A percentile compares a stretch with the other conserved stretches of the same genome.
Conservation (phyloP, 768 basidiomycete genomes). For the Mycena vulgaris region DNA sequence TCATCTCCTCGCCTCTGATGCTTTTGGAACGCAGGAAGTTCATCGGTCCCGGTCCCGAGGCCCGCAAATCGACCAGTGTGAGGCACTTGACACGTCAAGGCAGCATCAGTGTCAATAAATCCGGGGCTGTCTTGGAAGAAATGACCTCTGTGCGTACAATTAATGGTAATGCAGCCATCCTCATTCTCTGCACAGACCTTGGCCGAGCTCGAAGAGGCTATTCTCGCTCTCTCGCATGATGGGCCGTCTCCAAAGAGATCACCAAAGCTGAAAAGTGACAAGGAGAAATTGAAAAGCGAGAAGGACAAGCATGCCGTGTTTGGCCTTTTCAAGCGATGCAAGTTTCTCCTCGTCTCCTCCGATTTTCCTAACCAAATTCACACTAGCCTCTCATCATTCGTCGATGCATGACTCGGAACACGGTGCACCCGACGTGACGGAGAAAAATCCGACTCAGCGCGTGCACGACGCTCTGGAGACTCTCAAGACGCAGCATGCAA, state of each 20-base stretch:
- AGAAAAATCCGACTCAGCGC: slow-evolving; percentile 50
- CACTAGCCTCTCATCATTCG: slow-evolving; percentile 45
- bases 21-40: slow-evolving; percentile 68
- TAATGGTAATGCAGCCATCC: slow-evolving; percentile 11
- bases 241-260: slow-evolving; percentile 53
- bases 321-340: slow-evolving; percentile 76
- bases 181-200: slow-evolving; percentile 62
- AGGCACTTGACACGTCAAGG: slow-evolving; percentile 59
- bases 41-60: slow-evolving; percentile 65
- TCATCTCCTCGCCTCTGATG: slow-evolving; percentile 22
- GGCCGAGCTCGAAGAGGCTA: slow-evolving; percentile 69
- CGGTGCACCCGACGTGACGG: slow-evolving; percentile 31
- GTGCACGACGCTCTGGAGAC: slow-evolving; percentile 63
- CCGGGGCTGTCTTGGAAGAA: slow-evolving; percentile 71
- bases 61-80: slow-evolving; percentile 58
- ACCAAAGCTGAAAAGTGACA: slow-evolving; percentile 54
- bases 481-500: slow-evolving; percentile 73
- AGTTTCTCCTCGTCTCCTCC: slow-evolving; percentile 37
- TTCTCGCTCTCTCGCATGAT: slow-evolving; percentile 61
- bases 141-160: slow-evolving; percentile 70
- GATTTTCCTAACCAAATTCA: slow-evolving; percentile 3
- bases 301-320: slow-evolving; percentile 66
- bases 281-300: slow-evolving; percentile 67
- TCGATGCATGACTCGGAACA: slow-evolving; percentile 40
- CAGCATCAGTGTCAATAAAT: slow-evolving; percentile 63